Evolutionary conservation across 805 yeast genomes (phyloP).

Genomic region (Pichia paraexigua): DNA sequence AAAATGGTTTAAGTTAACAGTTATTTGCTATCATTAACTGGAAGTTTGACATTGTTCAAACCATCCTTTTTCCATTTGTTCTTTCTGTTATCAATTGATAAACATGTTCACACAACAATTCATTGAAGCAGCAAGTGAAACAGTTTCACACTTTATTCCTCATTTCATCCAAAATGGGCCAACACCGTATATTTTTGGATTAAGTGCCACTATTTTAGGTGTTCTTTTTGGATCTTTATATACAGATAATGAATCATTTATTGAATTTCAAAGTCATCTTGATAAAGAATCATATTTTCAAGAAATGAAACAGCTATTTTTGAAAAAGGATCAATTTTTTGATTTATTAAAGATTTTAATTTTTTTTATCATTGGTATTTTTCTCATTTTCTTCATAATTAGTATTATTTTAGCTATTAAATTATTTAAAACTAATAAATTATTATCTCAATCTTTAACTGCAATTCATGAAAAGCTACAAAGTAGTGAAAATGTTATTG

Average conservation of each 20-base stretch:
- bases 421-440: background rate
- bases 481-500: slow-evolving; percentile 10
- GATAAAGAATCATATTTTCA: slow-evolving; percentile 5
- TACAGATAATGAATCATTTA: slow-evolving; percentile 1
- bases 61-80: background rate
- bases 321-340: slow-evolving; percentile 6
- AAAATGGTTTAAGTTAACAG: background rate
- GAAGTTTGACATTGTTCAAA: background rate
- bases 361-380: background rate
- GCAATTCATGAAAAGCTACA: background rate
- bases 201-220: slow-evolving; percentile 2
- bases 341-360: background rate
- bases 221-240: background rate
- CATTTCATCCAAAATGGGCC: background rate
- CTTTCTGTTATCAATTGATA: background rate
- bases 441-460: background rate
- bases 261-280: slow-evolving; percentile 4
- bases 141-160: background rate
- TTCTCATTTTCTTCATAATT: background rate
- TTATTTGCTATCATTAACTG: background rate
- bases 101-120: background rate
- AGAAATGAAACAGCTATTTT: slow-evolving; percentile 5
- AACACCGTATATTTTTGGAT: slow-evolving; percentile 1
- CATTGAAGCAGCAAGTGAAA: background rate
- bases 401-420: background rate